Conservation (phyloP, 495 filamentous ascomycete species). For the Xylaria sp. region DNA sequence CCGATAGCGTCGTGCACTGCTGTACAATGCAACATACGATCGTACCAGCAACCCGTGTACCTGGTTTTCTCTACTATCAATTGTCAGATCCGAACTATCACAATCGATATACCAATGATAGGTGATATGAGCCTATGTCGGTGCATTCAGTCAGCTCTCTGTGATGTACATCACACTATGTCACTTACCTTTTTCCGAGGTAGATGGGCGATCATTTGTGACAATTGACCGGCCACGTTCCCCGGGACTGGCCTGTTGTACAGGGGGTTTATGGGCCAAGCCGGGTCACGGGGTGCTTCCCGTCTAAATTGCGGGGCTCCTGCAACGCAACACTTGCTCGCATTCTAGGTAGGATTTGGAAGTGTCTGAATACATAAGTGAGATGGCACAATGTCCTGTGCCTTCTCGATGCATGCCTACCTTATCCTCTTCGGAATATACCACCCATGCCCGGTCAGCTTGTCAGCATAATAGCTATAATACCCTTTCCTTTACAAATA, state of each 20-base stretch:
- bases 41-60: conserved; percentile 8
- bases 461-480: conserved; percentile 6
- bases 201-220: conserved; percentile 26
- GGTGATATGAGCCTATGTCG: neutral
- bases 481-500: conserved; percentile 19
- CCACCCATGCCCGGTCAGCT: neutral
- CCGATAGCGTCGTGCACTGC: neutral
- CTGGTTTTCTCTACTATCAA: conserved; percentile 7
- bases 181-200: conserved; percentile 7
- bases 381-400: conserved; percentile 5
- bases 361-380: neutral
- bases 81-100: conserved; percentile 15
- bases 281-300: conserved; percentile 27
- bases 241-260: conserved; percentile 22
- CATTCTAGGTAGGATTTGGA: conserved; percentile 14
- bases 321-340: conserved; percentile 1
- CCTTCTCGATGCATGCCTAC: conserved; percentile 11
- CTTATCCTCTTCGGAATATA: neutral
- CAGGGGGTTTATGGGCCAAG: conserved; percentile 24
- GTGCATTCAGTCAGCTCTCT: neutral
- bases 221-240: conserved; percentile 27
- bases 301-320: neutral
- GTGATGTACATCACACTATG: conserved; percentile 8
- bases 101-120: conserved; percentile 15
- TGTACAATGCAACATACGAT: conserved; percentile 11